These are phyloP conservation scores for Phytomonas sp. DNA, from an alignment of 208 protist genomes.

Conservation along the genomic window DNA sequence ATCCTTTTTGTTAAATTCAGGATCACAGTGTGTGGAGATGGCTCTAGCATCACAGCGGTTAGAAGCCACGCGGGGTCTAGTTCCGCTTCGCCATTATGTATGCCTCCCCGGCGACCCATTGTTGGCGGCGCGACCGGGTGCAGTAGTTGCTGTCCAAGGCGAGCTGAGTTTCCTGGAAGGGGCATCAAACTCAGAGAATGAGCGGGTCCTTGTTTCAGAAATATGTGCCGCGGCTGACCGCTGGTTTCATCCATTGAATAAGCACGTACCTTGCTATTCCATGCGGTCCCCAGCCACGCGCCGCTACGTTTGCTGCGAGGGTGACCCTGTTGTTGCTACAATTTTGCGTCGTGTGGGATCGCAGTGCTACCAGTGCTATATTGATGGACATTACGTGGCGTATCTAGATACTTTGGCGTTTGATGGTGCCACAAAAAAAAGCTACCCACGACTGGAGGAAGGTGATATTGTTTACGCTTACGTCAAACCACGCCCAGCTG, in stretches of 20 bases:
- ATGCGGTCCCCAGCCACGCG: conserved; percentile 42
- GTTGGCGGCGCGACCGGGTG: conserved; percentile 24
- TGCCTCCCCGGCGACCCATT: conserved; percentile 82
- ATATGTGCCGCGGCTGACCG: conserved; percentile 47
- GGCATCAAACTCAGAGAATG: neutral
- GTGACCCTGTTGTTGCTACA: conserved; percentile 69
- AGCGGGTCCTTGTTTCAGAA: conserved; percentile 34
- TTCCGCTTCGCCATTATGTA: conserved; percentile 44
- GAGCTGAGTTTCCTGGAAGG: neutral
- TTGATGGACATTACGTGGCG: conserved; percentile 30
- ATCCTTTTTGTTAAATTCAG: too few species aligned
- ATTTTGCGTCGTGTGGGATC: conserved; percentile 38
- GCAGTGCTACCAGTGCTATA: conserved; percentile 64
- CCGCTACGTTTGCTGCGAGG: conserved; percentile 38
- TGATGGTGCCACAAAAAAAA: conserved; percentile 79
- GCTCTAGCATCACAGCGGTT: neutral
- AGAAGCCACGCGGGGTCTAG: conserved; percentile 17
- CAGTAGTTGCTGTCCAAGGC: conserved; percentile 53
- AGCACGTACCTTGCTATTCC: conserved; percentile 27
- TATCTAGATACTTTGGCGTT: conserved; percentile 71
- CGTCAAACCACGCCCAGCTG: conserved; percentile 30
- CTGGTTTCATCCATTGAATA: conserved; percentile 17
- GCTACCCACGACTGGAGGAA: conserved; percentile 52
- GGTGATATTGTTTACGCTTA: conserved; percentile 74
- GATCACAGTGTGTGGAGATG: neutral